phyloP scores from a whole-genome alignment of 345 rosid genomes.

The Corchorus capsularis region DNA sequence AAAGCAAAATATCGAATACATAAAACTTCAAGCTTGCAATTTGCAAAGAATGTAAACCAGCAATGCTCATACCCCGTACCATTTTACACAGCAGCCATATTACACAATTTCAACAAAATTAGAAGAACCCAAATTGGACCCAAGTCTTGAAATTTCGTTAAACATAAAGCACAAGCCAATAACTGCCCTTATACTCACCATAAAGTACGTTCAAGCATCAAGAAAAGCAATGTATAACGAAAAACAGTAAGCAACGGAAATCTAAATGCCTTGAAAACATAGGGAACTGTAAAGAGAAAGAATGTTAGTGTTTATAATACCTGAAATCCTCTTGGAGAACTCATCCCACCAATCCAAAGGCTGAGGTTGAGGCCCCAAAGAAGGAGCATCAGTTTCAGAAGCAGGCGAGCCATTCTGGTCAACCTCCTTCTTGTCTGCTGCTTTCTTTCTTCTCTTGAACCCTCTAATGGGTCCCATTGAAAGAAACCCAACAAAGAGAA shows the following conservation, averaged over 20 bases:
- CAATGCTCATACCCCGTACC: neutral
- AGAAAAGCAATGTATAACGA: slow-evolving; percentile 13
- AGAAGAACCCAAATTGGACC: slow-evolving; percentile 27
- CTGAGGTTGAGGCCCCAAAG: slow-evolving; percentile 36
- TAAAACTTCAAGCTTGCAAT: slow-evolving; percentile 4
- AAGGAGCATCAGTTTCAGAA: slow-evolving; percentile 31
- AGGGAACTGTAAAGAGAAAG: slow-evolving; percentile 12
- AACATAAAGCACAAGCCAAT: slow-evolving; percentile 15
- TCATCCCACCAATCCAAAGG: slow-evolving; percentile 76
- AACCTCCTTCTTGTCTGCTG: slow-evolving; percentile 55
- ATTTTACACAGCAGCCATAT: neutral
- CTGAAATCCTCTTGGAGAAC: slow-evolving; percentile 69
- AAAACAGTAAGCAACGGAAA: slow-evolving; percentile 15
- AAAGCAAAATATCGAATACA: neutral
- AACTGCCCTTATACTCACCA: slow-evolving; percentile 16
- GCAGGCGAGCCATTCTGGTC: slow-evolving; percentile 57
- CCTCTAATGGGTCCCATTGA: slow-evolving; percentile 32
- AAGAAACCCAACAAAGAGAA: neutral
- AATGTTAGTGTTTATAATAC: slow-evolving; percentile 31
- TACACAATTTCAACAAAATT: slow-evolving; percentile 24
- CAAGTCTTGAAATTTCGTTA: slow-evolving; percentile 20
- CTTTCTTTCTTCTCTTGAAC: slow-evolving; percentile 53
- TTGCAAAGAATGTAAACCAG: slow-evolving; percentile 19
- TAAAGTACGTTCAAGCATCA: slow-evolving; percentile 13
- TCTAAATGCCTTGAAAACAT: slow-evolving; percentile 7